Conservation (phyloP, 2,329 filamentous ascomycete species). For the Fulvia fulva region DNA sequence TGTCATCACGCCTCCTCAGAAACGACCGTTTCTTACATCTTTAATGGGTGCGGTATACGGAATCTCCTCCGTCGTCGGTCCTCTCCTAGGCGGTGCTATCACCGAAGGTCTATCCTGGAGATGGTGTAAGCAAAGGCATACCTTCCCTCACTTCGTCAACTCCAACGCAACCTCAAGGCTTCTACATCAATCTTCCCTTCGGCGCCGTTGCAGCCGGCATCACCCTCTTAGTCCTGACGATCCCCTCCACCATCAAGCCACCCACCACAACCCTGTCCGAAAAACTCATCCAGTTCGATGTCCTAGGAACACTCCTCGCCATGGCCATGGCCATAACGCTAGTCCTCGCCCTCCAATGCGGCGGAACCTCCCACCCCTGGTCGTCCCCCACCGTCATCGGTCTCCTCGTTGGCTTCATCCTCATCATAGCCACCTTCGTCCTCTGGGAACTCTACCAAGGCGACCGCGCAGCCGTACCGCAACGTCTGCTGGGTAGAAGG, state of each 20-base stretch:
- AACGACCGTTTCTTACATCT: conserved; percentile 16
- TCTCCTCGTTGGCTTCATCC: conserved; percentile 33
- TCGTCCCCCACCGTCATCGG: conserved; percentile 33
- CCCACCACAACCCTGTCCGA: conserved; percentile 20
- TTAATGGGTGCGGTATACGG: conserved; percentile 41
- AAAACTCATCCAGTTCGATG: conserved; percentile 33
- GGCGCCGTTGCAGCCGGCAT: conserved; percentile 34
- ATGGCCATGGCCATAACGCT: conserved; percentile 35
- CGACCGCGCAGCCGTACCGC: conserved; percentile 38
- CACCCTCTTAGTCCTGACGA: conserved; percentile 32
- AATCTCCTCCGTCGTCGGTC: conserved; percentile 44
- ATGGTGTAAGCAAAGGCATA: background rate
- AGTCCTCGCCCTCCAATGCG: conserved; percentile 39
- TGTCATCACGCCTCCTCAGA: conserved; percentile 29
- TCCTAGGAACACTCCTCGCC: conserved; percentile 36
- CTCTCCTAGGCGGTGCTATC: conserved; percentile 45
- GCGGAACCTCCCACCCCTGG: conserved; percentile 36
- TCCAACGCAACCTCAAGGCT: too few relatives aligned
- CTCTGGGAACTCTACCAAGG: conserved; percentile 36
- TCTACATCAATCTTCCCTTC: conserved; percentile 42
- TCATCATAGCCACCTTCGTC: conserved; percentile 32
- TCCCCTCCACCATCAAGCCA: conserved; percentile 28
- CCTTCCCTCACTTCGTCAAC: too few relatives aligned
- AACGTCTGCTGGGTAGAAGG: conserved; percentile 32
- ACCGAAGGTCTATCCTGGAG: background rate